phyloP scores from a whole-genome alignment of 2,329 filamentous ascomycete genomes.

The Xylariaceae sp. region DNA sequence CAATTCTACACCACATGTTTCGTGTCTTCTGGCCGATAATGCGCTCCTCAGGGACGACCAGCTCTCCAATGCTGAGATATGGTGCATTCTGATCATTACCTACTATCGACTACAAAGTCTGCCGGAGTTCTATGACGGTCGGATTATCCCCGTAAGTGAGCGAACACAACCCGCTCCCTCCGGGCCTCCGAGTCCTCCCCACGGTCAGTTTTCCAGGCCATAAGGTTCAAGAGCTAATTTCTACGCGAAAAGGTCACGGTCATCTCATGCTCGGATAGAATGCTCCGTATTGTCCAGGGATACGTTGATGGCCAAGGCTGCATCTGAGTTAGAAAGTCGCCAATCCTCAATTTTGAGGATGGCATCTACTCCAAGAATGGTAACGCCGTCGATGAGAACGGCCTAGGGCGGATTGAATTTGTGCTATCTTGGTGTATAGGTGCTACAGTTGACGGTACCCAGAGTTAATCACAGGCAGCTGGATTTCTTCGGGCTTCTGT shows the following conservation, averaged over 20 bases:
- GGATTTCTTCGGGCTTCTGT: too few relatives aligned
- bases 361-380: too few relatives aligned
- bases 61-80: conserved; percentile 5
- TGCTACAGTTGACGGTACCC: too few relatives aligned
- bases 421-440: too few relatives aligned
- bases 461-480: too few relatives aligned
- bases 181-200: too few relatives aligned
- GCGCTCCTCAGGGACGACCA: conserved; percentile 1
- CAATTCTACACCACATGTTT: background rate
- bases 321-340: background rate
- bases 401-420: too few relatives aligned
- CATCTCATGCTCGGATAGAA: background rate
- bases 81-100: background rate
- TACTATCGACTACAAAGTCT: background rate
- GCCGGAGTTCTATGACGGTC: background rate
- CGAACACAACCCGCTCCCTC: background rate
- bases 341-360: background rate
- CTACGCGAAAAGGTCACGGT: background rate
- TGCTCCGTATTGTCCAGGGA: conserved; percentile 5
- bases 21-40: conserved; percentile 1
- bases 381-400: too few relatives aligned
- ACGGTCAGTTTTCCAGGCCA: background rate
- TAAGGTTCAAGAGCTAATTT: background rate
- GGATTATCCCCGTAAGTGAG: conserved; percentile 2
- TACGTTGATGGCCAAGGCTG: background rate